phyloP scores from a whole-genome alignment of 768 basidiomycete species.

The Suillus subaureus region DNA sequence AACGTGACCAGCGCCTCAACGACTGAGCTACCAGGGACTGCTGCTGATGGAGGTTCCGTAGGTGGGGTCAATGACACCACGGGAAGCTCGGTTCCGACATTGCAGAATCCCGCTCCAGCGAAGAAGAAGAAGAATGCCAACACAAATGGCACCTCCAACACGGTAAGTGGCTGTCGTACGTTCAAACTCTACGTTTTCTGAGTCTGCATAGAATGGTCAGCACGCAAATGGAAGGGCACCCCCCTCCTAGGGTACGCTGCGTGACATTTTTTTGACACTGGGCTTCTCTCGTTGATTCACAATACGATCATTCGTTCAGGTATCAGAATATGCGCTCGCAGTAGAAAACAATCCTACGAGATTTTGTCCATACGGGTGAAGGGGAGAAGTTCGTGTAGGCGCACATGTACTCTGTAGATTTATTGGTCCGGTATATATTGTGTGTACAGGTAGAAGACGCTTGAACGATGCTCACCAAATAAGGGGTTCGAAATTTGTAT shows the following conservation, averaged over 20 bases:
- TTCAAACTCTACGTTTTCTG: background rate
- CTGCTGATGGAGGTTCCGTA: background rate
- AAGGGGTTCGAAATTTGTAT: background rate
- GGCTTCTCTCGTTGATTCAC: background rate
- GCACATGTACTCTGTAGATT: background rate
- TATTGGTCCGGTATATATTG: background rate
- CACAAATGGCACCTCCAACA: background rate
- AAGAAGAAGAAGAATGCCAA: constrained; percentile 1
- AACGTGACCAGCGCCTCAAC: background rate
- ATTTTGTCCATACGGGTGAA: no score
- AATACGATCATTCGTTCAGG: background rate
- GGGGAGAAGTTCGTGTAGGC: background rate
- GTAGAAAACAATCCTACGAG: background rate
- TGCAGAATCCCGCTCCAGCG: background rate
- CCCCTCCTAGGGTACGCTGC: background rate
- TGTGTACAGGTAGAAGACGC: background rate
- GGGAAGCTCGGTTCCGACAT: background rate
- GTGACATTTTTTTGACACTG: background rate
- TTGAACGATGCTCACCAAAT: background rate
- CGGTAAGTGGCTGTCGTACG: background rate
- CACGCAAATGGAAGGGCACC: background rate
- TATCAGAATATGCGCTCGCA: background rate
- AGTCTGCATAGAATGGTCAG: background rate
- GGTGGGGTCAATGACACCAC: background rate
- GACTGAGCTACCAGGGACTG: no score